Percentiles rank a stretch among this genome's conserved stretches.
phyloP scores from a whole-genome alignment of 495 filamentous ascomycete species.

The Daldinia childiae region DNA sequence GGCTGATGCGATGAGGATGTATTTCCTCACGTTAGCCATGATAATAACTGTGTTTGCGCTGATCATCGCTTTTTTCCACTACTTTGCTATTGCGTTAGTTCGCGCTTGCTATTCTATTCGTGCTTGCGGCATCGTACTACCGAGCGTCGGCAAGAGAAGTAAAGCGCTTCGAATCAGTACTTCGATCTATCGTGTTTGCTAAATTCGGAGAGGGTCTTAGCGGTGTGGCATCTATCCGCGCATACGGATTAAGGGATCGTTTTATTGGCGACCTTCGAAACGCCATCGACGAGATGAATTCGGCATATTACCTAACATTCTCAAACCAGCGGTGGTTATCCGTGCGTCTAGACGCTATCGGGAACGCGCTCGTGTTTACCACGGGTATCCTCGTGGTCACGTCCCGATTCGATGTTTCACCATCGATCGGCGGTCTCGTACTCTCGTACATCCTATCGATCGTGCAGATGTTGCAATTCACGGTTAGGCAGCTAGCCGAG shows the following conservation, averaged over 20 bases:
- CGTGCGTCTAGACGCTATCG: slow-evolving; percentile 83
- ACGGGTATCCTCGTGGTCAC: slow-evolving; percentile 92
- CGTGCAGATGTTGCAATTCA: slow-evolving; percentile 96
- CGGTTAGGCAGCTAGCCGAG: slow-evolving; percentile 91
- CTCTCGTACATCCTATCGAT: slow-evolving; percentile 92
- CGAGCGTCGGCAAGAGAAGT: slow-evolving; percentile 90
- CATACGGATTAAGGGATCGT: slow-evolving; percentile 80
- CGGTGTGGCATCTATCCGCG: slow-evolving; percentile 84
- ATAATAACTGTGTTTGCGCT: slow-evolving; percentile 82
- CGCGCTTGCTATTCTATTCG: slow-evolving; percentile 82
- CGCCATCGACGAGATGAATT: slow-evolving; percentile 88
- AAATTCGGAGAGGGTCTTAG: slow-evolving; percentile 89
- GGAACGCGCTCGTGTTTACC: slow-evolving; percentile 82
- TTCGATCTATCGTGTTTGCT: slow-evolving; percentile 88
- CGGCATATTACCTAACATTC: slow-evolving; percentile 93
- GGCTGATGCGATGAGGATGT: slow-evolving; percentile 92
- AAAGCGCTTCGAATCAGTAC: slow-evolving; percentile 90
- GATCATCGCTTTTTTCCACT: slow-evolving; percentile 93
- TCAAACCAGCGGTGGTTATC: slow-evolving; percentile 94
- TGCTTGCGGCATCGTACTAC: slow-evolving; percentile 88
- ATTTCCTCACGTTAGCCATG: slow-evolving; percentile 83
- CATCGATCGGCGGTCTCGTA: slow-evolving; percentile 86
- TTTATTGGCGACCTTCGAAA: slow-evolving; percentile 74
- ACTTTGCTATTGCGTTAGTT: slow-evolving; percentile 88
- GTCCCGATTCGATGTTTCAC: slow-evolving; percentile 85